Base-by-base conservation (phyloP, 768 basidiomycete genomes). In the Suillus subluteus region DNA sequence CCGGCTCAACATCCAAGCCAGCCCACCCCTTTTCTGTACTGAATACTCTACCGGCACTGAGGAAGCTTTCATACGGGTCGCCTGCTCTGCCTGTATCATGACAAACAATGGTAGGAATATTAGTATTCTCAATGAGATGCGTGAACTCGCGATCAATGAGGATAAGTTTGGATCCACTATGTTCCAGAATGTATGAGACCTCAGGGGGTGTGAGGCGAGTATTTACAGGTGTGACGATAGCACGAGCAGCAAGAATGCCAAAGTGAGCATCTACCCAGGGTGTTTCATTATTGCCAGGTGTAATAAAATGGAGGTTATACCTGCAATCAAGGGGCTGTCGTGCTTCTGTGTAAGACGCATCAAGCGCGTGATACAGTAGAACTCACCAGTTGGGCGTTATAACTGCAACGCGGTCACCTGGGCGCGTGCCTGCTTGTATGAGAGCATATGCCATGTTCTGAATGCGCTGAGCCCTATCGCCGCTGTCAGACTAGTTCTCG, bases 361-460 rank as follows among this genome's bases (percentile, higher is more conserved):
- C 3, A 30, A 18, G 8, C 16, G 13, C 35, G 35, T 23, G 32
- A 38, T 8, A 6, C 2, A 62, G 62, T n/a, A 40, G 23, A 6
- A 79, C 91, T 70, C 67, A 92, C 92, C 84, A 86, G 73, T 96
- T 96, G 21, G 95, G 95, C 3, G 92, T 89, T 74, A 96, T 86
- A 35, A 95, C 86, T 3, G 91, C 90, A 18, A 96, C 89, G 30
- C 91, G 85, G 65, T 96, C 94, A 3, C 92, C 93, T 4, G 91
- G 89, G 65, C 79, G 76, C 21, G 96, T 87, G 3, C 92, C 94
- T 8, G 81, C 81, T 56, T 86, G 82, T 38, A 90, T 84, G 61
- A 96, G 78, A 4, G 91, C 95, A 75, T 96, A 96, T 8, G 93
- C 91, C 38, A 96, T 78, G 71, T 96, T 94, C 78, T 94, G 92